Base-by-base conservation (phyloP, 2,329 filamentous ascomycete species). In the Ophidiomyces ophidiicola region DNA sequence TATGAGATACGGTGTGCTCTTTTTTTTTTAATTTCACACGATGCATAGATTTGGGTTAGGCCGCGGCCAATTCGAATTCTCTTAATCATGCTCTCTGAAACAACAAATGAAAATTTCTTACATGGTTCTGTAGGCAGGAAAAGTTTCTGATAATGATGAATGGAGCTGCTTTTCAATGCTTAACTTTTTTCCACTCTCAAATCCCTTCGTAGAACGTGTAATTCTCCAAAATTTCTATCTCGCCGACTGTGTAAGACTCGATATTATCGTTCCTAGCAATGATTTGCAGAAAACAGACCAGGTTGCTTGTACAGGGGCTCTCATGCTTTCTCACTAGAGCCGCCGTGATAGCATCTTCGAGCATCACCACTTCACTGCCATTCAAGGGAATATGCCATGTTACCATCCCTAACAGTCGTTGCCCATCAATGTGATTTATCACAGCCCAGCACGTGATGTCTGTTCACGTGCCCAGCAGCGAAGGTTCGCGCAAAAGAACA, bases 11-110 rank as follows among this genome's bases (percentile, higher is more conserved):
- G 24, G 24, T 24, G 18, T 35, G 20, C 31, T 32, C 11, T 19
- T 19, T 33, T 14, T 34, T 31, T 40, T 29, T 35, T 35, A 17
- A 35, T 24, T 23, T n/a, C n/a, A n/a, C n/a, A 35, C 32, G 31
- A 33, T 43, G 40, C 40, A 43, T 43, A 38, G 34, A 43, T 43
- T 43, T 38, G 40, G 34, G 30, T 38, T 38, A 35, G 40, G 40
- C n/a, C 34, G 35, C 39, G 29, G 24, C 40, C 35, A 38, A 43
- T 38, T 43, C 40, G 35, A 43, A 34, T 28, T 26, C 28, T 21
- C 11, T 28, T 29, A 31, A 25, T 24, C 25, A 36, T 36, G 25
- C 24, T 41, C 38, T 32, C 11, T 36, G 28, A 38, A 33, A n/a
- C 19, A 32, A 26, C n/a, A 36, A 39, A 39, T 14, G 7, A 26